Conservation (phyloP, 2,329 filamentous ascomycete genomes). For the Cladorrhinum sp. region DNA sequence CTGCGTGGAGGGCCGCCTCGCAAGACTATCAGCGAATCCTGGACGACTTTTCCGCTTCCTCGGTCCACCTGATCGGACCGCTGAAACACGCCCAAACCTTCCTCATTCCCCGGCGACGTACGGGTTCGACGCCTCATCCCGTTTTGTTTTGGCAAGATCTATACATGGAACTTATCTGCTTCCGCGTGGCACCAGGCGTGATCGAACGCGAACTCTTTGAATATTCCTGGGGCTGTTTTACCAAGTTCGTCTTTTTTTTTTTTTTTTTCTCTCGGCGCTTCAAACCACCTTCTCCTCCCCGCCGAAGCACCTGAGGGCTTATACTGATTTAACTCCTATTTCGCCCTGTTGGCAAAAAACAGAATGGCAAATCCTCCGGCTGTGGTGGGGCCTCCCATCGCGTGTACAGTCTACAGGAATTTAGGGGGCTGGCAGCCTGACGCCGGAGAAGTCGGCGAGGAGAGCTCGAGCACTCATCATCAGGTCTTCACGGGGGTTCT, state of each 20-base stretch:
- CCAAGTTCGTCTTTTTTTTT: not conserved
- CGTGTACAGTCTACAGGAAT: not conserved
- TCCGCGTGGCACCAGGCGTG: not conserved
- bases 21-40: constrained; percentile 3
- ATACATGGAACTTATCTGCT: constrained; percentile 5
- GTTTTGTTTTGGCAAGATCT: not conserved
- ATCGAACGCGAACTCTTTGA: constrained; percentile 4
- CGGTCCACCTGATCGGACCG: constrained; percentile 4
- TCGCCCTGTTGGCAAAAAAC: no score
- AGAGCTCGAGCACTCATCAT: not conserved
- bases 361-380: constrained; percentile 7
- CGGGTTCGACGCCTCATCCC: no score
- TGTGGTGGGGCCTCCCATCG: not conserved
- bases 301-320: not conserved
- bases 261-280: no score
- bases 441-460: not conserved
- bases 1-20: not conserved
- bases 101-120: not conserved
- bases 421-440: constrained; percentile 6
- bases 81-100: constrained; percentile 6
- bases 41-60: constrained; percentile 7
- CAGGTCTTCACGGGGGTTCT: constrained; percentile 12
- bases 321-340: not conserved
- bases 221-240: constrained; percentile 6
- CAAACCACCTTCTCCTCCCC: no score